Percentiles rank a stretch among this genome's conserved stretches.
Evolutionary conservation across 345 rosid genomes (phyloP).

Genomic region (Melaleuca quinquenervia): DNA sequence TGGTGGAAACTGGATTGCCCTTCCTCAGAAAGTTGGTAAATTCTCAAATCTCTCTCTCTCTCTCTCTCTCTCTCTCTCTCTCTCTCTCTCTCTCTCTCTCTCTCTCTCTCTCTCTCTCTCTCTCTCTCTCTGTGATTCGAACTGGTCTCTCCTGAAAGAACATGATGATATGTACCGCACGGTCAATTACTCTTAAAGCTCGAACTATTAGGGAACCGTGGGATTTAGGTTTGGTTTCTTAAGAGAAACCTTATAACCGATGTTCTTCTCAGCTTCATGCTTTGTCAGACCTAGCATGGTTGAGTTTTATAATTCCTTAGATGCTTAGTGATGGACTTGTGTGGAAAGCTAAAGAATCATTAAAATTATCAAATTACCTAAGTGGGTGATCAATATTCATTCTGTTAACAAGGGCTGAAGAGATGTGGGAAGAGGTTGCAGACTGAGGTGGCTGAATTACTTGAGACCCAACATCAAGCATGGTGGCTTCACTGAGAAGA

Average conservation of each 20-base stretch:
- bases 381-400: background rate
- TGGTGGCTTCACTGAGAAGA: constrained; percentile 97
- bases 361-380: background rate
- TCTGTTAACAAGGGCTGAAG: constrained; percentile 52
- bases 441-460: constrained; percentile 96
- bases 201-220: background rate
- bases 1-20: constrained; percentile 97
- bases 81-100: background rate
- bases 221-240: background rate
- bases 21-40: constrained; percentile 91
- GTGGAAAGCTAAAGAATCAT: background rate
- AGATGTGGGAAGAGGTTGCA: constrained; percentile 99
- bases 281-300: background rate
- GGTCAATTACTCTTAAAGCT: background rate
- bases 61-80: background rate
- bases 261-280: background rate
- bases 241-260: background rate
- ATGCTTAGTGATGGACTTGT: background rate
- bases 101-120: background rate
- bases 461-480: constrained; percentile 93
- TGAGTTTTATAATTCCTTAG: background rate
- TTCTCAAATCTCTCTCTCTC: background rate
- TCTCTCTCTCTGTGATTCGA: background rate
- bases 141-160: background rate
- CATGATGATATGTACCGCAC: background rate